A percentile compares a stretch with the other conserved stretches of the same genome.
Evolutionary conservation across 2,329 filamentous ascomycete genomes (phyloP).

Genomic region (Fusarium poae): DNA sequence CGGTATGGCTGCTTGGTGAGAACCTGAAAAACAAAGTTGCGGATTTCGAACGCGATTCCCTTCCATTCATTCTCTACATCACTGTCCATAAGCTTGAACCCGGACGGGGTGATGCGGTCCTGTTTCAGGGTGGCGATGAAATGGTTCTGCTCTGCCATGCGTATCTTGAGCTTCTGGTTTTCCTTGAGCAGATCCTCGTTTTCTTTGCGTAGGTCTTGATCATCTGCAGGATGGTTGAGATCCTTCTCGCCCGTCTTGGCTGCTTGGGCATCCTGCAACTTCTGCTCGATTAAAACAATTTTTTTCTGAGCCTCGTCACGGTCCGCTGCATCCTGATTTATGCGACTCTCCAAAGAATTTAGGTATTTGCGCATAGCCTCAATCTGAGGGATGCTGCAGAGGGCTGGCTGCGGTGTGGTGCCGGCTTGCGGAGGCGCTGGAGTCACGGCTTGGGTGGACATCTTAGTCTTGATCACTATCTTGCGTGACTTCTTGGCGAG

Average conservation of each 20-base stretch:
- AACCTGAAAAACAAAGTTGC: constrained; percentile 9
- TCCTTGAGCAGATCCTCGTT: not conserved
- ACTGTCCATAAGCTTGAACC: constrained; percentile 27
- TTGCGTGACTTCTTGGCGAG: constrained; percentile 22
- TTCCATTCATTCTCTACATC: constrained; percentile 4
- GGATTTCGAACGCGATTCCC: constrained; percentile 4
- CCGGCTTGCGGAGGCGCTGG: not conserved
- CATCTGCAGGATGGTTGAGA: not conserved
- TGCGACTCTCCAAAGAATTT: not conserved
- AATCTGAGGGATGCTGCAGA: not conserved
- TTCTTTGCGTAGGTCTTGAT: not conserved
- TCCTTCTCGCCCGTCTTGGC: not conserved
- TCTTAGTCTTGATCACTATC: constrained; percentile 11
- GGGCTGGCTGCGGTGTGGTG: not conserved
- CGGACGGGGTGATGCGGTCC: not conserved
- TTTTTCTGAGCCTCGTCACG: constrained; percentile 1
- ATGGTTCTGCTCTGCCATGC: not conserved
- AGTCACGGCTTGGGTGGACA: not conserved
- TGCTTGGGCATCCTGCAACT: not conserved
- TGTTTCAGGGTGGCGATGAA: not conserved
- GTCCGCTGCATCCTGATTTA: not conserved
- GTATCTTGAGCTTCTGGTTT: not conserved
- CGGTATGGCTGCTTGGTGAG: constrained; percentile 21
- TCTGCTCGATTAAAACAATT: constrained; percentile 2
- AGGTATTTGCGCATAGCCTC: not conserved